Percentiles rank a stretch among this genome's conserved stretches.
Conservation (phyloP, 148 eudicot species). For the Rhododendron kiyosumense region DNA sequence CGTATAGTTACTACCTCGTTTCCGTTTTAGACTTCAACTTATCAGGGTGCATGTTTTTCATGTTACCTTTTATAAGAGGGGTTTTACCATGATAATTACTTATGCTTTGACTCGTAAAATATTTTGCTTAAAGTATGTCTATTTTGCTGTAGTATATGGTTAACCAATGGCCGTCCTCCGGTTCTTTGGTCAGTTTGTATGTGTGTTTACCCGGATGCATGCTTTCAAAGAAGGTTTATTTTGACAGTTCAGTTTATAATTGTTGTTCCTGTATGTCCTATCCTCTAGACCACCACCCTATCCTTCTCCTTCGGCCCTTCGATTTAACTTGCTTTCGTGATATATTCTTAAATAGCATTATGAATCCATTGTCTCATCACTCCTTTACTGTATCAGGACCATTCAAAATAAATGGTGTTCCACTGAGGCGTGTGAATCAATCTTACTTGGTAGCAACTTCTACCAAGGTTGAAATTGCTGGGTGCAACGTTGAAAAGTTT, state of each 20-base stretch:
- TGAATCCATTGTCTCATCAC: not conserved
- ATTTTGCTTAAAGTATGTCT: not conserved
- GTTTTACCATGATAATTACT: not conserved
- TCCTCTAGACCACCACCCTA: not conserved
- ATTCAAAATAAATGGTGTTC: slow-evolving; percentile 24
- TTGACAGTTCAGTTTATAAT: not conserved
- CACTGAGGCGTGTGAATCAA: slow-evolving; percentile 21
- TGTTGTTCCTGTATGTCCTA: not conserved
- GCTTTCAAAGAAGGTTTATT: not conserved
- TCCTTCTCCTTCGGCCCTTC: not conserved
- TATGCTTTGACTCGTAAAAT: not conserved
- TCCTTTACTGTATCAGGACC: slow-evolving; percentile 7
- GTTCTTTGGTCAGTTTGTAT: not conserved
- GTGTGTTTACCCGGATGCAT: not conserved
- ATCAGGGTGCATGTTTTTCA: not conserved
- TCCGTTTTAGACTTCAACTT: not conserved
- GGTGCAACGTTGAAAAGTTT: slow-evolving; percentile 10
- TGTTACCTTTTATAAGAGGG: not conserved
- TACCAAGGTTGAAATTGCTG: slow-evolving; percentile 23
- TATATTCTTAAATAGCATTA: not conserved
- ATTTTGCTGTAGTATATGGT: not conserved
- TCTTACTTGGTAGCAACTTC: slow-evolving; percentile 17
- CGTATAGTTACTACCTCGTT: not conserved
- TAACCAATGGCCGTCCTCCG: not conserved
- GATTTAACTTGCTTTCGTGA: not conserved